phyloP scores from a whole-genome alignment of 2,329 filamentous ascomycete genomes.

The Leptographium wingfieldii region DNA sequence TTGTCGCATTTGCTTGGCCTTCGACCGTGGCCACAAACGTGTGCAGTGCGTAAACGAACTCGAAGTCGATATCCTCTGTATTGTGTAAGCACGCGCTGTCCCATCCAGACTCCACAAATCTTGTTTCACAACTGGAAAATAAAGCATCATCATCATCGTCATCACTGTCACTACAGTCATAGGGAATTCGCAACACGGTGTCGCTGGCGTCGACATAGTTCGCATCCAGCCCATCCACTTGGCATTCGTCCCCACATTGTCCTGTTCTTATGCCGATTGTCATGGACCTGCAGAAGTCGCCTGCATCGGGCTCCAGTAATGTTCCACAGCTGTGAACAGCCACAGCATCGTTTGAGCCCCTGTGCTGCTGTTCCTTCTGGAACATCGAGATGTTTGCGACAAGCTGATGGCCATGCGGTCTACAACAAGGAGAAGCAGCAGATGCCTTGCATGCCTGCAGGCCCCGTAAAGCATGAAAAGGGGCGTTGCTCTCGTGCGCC shows the following conservation, averaged over 20 bases:
- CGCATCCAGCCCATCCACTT: neutral
- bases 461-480: conserved; percentile 11
- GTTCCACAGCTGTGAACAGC: neutral
- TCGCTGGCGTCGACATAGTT: neutral
- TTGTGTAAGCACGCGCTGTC: conserved; percentile 76
- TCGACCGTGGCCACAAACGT: conserved; percentile 97
- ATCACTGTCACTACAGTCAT: conserved; percentile 7
- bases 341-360: neutral
- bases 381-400: conserved; percentile 7
- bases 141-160: conserved; percentile 20
- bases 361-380: too few species aligned
- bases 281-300: neutral
- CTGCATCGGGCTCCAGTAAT: neutral
- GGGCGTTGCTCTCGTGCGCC: neutral
- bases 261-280: neutral
- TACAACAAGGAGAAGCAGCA: neutral
- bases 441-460: neutral
- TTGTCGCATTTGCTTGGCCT: conserved; percentile 94
- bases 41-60: conserved; percentile 96
- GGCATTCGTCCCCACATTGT: neutral
- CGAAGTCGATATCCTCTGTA: conserved; percentile 98
- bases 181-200: conserved; percentile 3
- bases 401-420: conserved; percentile 33
- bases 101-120: conserved; percentile 61
- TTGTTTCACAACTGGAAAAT: conserved; percentile 37